Base-by-base conservation (phyloP, 371 early-diverging fungal species). In the Parasitella parasitica region DNA sequence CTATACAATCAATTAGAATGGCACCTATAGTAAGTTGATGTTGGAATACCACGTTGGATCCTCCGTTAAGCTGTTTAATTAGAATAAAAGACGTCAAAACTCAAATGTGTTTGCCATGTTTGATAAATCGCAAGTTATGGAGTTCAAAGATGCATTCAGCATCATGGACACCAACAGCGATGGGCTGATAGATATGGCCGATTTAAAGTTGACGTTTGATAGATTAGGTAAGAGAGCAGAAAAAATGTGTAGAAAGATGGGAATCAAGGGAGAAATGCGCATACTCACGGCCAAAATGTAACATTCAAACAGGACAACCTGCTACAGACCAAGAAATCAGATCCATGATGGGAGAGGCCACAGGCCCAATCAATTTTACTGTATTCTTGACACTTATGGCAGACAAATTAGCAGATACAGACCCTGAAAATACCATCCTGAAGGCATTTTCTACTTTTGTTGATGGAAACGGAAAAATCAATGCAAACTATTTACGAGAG, bases 91-190 rank as follows among this genome's bases (percentile, higher is more conserved):
- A 57, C 91, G 98, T 56, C 96, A 98, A 71, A 97, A 94, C 84
- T 96, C 97, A 22, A 99, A 99, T 75, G 97, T 99, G 24, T 99
- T 99, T 80, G 94, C 95, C 46, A 97, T 97, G 87, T 97, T 99
- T 77, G 97, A 97, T 70, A 94, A 97, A 61, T 89, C 91, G 57
- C 98, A 99, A 76, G 95, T 99, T 49, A 90, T 87, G 59, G 94
- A 95, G 70, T 93, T 97, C 73, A 94, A 94, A 72, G 96, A 97
- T 69, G 95, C 95, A 27, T 99, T 99, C 75, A 90, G 91, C 30
- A 86, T 97, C 61, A 89, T 97, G 71, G 99, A 97, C 66, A 90
- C 89, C 63, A 93, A 97, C 67, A 82, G 86, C 4, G 96, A 96
- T 71, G 94, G 91, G 6, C 85, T 91, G 60, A 85, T 96, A 15